A percentile compares a stretch with the other conserved stretches of the same genome.
Evolutionary conservation across 2,329 filamentous ascomycete genomes (phyloP).

Genomic region (Laburnicola sp.): DNA sequence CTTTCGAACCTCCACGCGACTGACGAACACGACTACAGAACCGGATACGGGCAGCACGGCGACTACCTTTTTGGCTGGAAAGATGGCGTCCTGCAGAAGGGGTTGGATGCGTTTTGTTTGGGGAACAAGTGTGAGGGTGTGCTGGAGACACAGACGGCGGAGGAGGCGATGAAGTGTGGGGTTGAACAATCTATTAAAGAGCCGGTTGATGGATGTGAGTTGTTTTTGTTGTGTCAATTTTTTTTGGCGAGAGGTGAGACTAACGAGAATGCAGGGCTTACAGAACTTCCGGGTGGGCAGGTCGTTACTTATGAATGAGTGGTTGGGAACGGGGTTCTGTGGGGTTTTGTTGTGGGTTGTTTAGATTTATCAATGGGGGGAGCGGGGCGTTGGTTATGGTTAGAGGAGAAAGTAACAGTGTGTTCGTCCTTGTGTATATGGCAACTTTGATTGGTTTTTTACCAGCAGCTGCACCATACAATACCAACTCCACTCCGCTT

Average conservation of each 20-base stretch:
- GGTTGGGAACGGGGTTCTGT: too few relatives aligned
- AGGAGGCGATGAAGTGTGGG: slow-evolving; percentile 14
- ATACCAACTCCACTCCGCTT: too few relatives aligned
- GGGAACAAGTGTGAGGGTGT: slow-evolving; percentile 34
- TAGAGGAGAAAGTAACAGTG: too few relatives aligned
- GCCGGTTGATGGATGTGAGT: slow-evolving; percentile 18
- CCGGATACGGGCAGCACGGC: slow-evolving; percentile 23
- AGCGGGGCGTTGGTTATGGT: too few relatives aligned
- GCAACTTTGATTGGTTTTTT: too few relatives aligned
- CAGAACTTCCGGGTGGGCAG: slow-evolving; percentile 12
- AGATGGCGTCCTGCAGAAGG: slow-evolving; percentile 31
- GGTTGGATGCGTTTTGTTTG: slow-evolving; percentile 27
- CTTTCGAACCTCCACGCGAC: not conserved
- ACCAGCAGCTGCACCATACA: too few relatives aligned
- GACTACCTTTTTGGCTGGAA: slow-evolving; percentile 37
- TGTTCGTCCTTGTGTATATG: too few relatives aligned
- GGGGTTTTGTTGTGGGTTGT: too few relatives aligned
- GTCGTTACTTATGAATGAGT: not conserved
- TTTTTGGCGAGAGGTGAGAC: not conserved
- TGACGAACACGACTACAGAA: slow-evolving; percentile 2
- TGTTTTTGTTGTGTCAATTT: not conserved
- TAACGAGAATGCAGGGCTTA: slow-evolving; percentile 6
- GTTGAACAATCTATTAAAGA: slow-evolving; percentile 16
- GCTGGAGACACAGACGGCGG: slow-evolving; percentile 19
- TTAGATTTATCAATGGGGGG: too few relatives aligned